Percentiles rank a stretch among this genome's conserved stretches.
phyloP scores from a whole-genome alignment of 176 grass and related monocot genomes.

The Phragmites australis region DNA sequence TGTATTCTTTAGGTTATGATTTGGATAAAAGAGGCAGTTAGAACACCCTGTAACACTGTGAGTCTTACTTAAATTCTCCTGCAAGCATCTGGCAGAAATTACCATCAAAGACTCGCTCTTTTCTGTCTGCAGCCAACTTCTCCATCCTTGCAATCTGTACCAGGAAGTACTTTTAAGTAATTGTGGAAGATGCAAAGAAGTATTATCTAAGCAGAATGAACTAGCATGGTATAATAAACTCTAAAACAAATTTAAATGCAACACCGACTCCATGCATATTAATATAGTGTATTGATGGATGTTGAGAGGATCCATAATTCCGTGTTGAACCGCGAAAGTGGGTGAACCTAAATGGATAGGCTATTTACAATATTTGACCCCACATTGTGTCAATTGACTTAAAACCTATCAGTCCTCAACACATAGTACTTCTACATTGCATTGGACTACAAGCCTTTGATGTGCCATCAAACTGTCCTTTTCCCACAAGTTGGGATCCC shows the following conservation, averaged over 20 bases:
- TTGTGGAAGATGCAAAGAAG: slow-evolving; percentile 1
- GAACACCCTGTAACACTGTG: not conserved
- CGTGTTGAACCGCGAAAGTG: not conserved
- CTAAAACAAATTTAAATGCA: not conserved
- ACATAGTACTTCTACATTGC: not conserved
- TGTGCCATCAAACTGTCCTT: not conserved
- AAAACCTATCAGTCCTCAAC: not conserved
- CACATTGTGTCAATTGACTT: not conserved
- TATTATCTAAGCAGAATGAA: not conserved
- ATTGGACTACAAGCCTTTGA: not conserved
- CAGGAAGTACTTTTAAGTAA: slow-evolving; percentile 13
- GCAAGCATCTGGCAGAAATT: slow-evolving; percentile 57
- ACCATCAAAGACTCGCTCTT: slow-evolving; percentile 36
- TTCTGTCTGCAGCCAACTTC: slow-evolving; percentile 41
- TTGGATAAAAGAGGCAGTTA: not conserved
- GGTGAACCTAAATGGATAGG: not conserved
- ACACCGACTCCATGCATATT: not conserved
- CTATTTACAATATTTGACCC: not conserved
- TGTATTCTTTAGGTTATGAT: not conserved
- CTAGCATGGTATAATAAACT: slow-evolving; percentile 1
- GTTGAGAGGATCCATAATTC: not conserved
- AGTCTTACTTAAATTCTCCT: slow-evolving; percentile 60
- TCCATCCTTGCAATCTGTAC: slow-evolving; percentile 58
- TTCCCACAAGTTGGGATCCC: not conserved
- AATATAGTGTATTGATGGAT: not conserved